phyloP scores from a whole-genome alignment of 2,329 filamentous ascomycete genomes.

The Fusarium pseudograminearum region DNA sequence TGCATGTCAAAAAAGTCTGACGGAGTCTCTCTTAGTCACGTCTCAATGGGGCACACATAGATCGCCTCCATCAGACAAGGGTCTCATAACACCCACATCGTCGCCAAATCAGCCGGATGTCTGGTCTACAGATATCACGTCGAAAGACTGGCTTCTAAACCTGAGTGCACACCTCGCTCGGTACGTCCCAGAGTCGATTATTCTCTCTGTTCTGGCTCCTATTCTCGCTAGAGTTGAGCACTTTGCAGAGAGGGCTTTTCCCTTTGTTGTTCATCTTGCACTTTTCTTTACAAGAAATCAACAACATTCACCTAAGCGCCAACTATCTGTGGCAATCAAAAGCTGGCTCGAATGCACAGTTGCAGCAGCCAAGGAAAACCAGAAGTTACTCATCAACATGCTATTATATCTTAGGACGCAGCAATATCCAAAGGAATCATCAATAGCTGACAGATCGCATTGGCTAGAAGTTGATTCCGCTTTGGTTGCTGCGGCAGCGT shows the following conservation, averaged over 20 bases:
- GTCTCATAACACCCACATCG: conserved; percentile 5
- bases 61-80: conserved; percentile 65
- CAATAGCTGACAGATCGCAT: conserved; percentile 79
- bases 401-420: conserved; percentile 92
- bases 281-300: conserved; percentile 75
- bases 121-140: conserved; percentile 57
- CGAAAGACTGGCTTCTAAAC: conserved; percentile 69
- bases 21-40: conserved; percentile 63
- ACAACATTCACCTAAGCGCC: conserved; percentile 68
- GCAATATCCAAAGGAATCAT: conserved; percentile 77
- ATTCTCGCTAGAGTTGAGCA: conserved; percentile 74
- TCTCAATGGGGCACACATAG: conserved; percentile 69
- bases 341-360: conserved; percentile 67
- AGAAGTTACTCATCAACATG: conserved; percentile 79
- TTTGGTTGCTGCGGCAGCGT: conserved; percentile 77
- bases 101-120: conserved; percentile 39
- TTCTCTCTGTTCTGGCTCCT: conserved; percentile 76
- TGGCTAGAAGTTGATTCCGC: conserved; percentile 90
- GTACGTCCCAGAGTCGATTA: conserved; percentile 70
- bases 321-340: conserved; percentile 74
- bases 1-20: conserved; percentile 65
- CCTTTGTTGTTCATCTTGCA: conserved; percentile 86
- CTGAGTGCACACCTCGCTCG: conserved; percentile 72
- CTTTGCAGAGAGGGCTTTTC: conserved; percentile 80
- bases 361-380: conserved; percentile 66